A percentile compares a stretch with the other conserved stretches of the same genome.
phyloP scores from a whole-genome alignment of 176 grass and related monocot genomes.

The Phragmites australis region DNA sequence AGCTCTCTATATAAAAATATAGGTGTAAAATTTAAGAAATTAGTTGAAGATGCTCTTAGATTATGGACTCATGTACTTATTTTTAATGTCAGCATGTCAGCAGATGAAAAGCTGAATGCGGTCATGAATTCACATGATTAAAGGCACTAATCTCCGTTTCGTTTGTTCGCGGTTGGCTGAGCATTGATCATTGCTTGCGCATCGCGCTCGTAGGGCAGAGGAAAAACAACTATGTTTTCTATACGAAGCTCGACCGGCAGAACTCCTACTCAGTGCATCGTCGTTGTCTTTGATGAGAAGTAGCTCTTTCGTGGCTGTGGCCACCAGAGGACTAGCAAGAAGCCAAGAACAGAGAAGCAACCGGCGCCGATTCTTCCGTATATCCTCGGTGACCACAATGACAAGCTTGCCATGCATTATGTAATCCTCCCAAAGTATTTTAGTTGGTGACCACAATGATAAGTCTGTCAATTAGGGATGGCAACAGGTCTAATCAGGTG shows the following conservation, averaged over 20 bases:
- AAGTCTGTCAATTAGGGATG: background rate
- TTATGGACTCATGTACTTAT: conserved; percentile 26
- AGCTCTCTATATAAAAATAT: too few relatives aligned
- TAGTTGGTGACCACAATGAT: background rate
- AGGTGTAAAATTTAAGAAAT: too few relatives aligned
- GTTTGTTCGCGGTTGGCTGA: background rate
- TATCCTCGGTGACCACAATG: too few relatives aligned
- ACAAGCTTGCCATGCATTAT: too few relatives aligned
- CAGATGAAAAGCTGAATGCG: background rate
- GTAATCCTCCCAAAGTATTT: too few relatives aligned
- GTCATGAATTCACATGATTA: conserved; percentile 8
- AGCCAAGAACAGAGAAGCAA: background rate
- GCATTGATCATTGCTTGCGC: background rate
- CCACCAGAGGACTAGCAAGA: background rate
- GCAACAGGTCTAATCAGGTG: too few relatives aligned
- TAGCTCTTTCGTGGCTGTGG: too few relatives aligned
- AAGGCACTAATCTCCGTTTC: background rate
- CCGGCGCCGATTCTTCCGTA: too few relatives aligned
- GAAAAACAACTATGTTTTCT: background rate
- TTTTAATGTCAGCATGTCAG: conserved; percentile 10
- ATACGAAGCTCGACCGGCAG: background rate
- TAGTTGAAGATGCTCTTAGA: too few relatives aligned
- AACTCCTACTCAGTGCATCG: background rate
- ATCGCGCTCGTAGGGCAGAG: background rate
- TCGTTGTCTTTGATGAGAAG: too few relatives aligned